These are phyloP conservation scores for Ceratocystis destructans DNA, from an alignment of 2,329 filamentous ascomycete species.

Conservation along the genomic window DNA sequence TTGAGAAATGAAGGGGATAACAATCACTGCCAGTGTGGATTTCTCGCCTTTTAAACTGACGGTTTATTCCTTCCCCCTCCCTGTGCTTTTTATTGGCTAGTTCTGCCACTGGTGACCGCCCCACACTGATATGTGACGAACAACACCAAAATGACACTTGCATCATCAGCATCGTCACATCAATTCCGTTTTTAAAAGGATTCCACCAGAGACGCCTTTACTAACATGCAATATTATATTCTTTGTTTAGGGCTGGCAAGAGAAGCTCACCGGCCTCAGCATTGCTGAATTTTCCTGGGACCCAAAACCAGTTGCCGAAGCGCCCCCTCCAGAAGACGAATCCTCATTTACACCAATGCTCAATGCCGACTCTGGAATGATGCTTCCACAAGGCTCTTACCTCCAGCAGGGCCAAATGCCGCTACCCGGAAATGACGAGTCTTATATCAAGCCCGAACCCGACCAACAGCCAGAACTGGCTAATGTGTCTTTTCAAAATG, in stretches of 20 bases:
- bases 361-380: constrained; percentile 22
- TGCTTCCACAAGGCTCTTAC: constrained; percentile 25
- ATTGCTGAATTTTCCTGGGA: constrained; percentile 94
- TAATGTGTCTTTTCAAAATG: constrained; percentile 23
- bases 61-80: constrained; percentile 1
- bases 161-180: neutral
- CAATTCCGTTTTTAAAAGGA: neutral
- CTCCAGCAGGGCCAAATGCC: constrained; percentile 23
- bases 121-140: constrained; percentile 5
- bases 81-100: constrained; percentile 12
- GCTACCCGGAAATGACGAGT: constrained; percentile 4
- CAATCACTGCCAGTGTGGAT: constrained; percentile 12
- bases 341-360: constrained; percentile 18
- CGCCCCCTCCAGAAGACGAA: constrained; percentile 22
- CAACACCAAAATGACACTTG: neutral
- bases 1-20: constrained; percentile 13
- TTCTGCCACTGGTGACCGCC: constrained; percentile 13
- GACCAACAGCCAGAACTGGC: constrained; percentile 13
- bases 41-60: constrained; percentile 17
- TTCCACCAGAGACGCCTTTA: neutral
- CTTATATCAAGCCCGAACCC: constrained; percentile 17
- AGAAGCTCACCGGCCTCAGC: constrained; percentile 69
- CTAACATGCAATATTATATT: neutral
- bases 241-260: constrained; percentile 68
- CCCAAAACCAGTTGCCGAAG: constrained; percentile 50